These are phyloP conservation scores for Orbilia blumenaviensis DNA, from an alignment of 2,329 filamentous ascomycete species.

Conservation along the genomic window DNA sequence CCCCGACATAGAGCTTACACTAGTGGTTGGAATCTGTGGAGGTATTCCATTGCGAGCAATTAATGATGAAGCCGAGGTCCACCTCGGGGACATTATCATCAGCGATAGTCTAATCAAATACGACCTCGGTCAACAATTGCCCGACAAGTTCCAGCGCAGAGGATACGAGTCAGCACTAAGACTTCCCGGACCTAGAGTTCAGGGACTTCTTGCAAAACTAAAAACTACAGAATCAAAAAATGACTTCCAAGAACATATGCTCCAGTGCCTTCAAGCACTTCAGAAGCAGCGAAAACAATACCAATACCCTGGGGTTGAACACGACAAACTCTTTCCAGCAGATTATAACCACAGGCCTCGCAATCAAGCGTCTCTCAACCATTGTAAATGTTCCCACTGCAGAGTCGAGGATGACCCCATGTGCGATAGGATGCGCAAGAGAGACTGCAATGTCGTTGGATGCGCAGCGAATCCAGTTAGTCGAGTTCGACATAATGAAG, in stretches of 20 bases:
- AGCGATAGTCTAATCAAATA: slow-evolving; percentile 56
- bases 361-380: slow-evolving; percentile 54
- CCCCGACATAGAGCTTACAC: slow-evolving; percentile 58
- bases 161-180: too few species aligned
- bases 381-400: slow-evolving; percentile 28
- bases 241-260: slow-evolving; percentile 12
- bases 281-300: slow-evolving; percentile 39
- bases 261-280: slow-evolving; percentile 51
- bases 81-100: slow-evolving; percentile 56
- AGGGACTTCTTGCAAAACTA: slow-evolving; percentile 40
- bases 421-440: not conserved
- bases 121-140: slow-evolving; percentile 57
- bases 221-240: slow-evolving; percentile 14
- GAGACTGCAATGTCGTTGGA: not conserved
- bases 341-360: slow-evolving; percentile 59
- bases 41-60: slow-evolving; percentile 60
- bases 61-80: slow-evolving; percentile 25
- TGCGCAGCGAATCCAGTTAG: not conserved
- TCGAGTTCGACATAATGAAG: not conserved
- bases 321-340: slow-evolving; percentile 58
- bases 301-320: slow-evolving; percentile 57
- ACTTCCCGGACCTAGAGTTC: slow-evolving; percentile 36
- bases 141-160: slow-evolving; percentile 53
- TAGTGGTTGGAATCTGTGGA: slow-evolving; percentile 61
- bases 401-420: too few species aligned